Conservation (phyloP, 306 rosid genomes). For the Rosa persica region DNA sequence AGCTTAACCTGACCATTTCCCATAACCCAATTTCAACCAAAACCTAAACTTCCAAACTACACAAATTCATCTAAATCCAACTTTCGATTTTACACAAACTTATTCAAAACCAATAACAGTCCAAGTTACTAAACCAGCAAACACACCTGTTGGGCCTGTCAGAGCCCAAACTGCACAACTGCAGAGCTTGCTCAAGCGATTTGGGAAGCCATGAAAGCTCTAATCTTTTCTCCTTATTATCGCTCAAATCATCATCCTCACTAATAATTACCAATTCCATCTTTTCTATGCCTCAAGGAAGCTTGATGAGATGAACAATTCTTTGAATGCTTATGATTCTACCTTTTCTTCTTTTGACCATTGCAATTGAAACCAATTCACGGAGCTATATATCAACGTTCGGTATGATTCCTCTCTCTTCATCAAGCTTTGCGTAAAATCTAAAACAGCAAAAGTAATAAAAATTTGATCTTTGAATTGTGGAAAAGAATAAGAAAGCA, state of each 20-base stretch:
- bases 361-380: conserved; percentile 50
- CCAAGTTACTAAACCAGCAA: conserved; percentile 6
- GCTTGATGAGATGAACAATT: conserved; percentile 31
- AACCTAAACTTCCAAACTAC: neutral
- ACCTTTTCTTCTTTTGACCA: conserved; percentile 50
- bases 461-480: neutral
- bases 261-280: conserved; percentile 38
- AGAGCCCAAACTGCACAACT: conserved; percentile 80
- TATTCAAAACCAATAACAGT: neutral
- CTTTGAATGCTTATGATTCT: conserved; percentile 39
- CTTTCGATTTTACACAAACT: neutral
- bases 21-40: neutral
- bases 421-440: conserved; percentile 34
- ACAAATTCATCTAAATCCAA: neutral
- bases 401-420: conserved; percentile 46
- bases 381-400: conserved; percentile 37
- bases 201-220: conserved; percentile 88
- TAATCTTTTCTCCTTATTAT: conserved; percentile 54
- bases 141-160: conserved; percentile 70
- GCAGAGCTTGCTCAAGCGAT: conserved; percentile 84
- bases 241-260: conserved; percentile 53
- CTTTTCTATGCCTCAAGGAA: conserved; percentile 36
- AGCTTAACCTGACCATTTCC: neutral
- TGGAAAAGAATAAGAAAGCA: neutral
- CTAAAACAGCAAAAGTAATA: conserved; percentile 27